Evolutionary conservation across 2,329 filamentous ascomycete genomes (phyloP).

Genomic region (Ascochyta viciae-villosae): DNA sequence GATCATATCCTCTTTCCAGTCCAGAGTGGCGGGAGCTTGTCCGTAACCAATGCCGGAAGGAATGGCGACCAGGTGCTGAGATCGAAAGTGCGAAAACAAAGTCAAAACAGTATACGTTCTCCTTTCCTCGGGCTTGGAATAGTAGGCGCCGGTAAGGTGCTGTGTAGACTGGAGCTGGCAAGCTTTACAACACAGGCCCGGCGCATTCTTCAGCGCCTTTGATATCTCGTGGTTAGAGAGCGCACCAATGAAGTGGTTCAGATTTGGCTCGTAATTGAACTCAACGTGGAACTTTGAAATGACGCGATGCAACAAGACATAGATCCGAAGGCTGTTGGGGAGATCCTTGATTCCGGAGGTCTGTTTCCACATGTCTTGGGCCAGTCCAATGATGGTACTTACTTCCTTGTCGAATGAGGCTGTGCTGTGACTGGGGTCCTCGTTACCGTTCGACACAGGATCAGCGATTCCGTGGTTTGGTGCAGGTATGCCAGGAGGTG

Average conservation of each 20-base stretch:
- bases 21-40: slow-evolving; percentile 39
- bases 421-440: slow-evolving; percentile 40
- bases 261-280: slow-evolving; percentile 64
- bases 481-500: slow-evolving; percentile 31
- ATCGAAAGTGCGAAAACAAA: slow-evolving; percentile 66
- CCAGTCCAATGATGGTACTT: slow-evolving; percentile 55
- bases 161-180: slow-evolving; percentile 43
- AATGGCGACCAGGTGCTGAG: slow-evolving; percentile 57
- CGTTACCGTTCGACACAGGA: slow-evolving; percentile 21
- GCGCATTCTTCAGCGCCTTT: slow-evolving; percentile 53
- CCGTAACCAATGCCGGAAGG: slow-evolving; percentile 32
- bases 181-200: slow-evolving; percentile 54
- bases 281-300: slow-evolving; percentile 63
- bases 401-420: slow-evolving; percentile 50
- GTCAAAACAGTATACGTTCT: slow-evolving; percentile 57
- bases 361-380: slow-evolving; percentile 68
- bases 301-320: slow-evolving; percentile 69
- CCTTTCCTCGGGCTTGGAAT: slow-evolving; percentile 48
- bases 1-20: slow-evolving; percentile 70
- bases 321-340: slow-evolving; percentile 67
- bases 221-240: slow-evolving; percentile 52
- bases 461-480: slow-evolving; percentile 29
- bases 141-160: slow-evolving; percentile 38
- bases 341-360: slow-evolving; percentile 67
- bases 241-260: slow-evolving; percentile 62